Percentiles rank a stretch among this genome's conserved stretches.
Conservation (phyloP, 192 early-diverging fungal genomes). For the Funneliformis geosporum region DNA sequence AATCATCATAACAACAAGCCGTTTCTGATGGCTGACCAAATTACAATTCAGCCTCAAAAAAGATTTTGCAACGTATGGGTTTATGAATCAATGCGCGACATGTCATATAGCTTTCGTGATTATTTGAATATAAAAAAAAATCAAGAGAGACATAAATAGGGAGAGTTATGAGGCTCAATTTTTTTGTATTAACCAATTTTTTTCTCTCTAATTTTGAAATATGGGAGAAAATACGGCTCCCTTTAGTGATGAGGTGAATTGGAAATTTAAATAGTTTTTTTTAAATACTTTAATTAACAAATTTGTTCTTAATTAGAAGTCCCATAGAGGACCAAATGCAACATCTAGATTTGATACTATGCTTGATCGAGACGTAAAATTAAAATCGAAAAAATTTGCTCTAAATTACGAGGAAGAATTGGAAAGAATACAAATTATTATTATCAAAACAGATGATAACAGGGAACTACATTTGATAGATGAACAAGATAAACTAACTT, state of each 20-base stretch:
- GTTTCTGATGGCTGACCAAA: background rate
- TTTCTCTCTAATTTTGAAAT: too few relatives aligned
- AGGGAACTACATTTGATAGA: constrained; percentile 35
- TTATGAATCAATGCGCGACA: background rate
- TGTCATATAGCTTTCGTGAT: too few relatives aligned
- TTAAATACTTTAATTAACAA: too few relatives aligned
- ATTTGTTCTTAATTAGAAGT: background rate
- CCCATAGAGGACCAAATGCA: too few relatives aligned
- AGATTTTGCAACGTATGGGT: background rate
- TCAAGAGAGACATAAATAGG: background rate
- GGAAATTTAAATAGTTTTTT: too few relatives aligned
- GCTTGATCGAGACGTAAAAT: too few relatives aligned
- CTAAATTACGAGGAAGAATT: background rate
- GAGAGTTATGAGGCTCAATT: background rate
- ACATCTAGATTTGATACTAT: too few relatives aligned
- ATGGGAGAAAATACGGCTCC: too few relatives aligned
- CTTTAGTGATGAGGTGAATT: too few relatives aligned
- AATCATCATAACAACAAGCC: background rate
- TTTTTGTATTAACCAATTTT: too few relatives aligned
- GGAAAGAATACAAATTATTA: background rate
- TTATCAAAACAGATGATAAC: constrained; percentile 25
- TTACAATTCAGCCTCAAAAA: background rate
- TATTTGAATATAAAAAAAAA: too few relatives aligned
- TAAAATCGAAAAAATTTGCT: background rate
- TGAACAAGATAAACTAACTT: constrained; percentile 34